Percentiles rank a stretch among this genome's conserved stretches.
phyloP scores from a whole-genome alignment of 768 basidiomycete genomes.

The Suillus variegatus region DNA sequence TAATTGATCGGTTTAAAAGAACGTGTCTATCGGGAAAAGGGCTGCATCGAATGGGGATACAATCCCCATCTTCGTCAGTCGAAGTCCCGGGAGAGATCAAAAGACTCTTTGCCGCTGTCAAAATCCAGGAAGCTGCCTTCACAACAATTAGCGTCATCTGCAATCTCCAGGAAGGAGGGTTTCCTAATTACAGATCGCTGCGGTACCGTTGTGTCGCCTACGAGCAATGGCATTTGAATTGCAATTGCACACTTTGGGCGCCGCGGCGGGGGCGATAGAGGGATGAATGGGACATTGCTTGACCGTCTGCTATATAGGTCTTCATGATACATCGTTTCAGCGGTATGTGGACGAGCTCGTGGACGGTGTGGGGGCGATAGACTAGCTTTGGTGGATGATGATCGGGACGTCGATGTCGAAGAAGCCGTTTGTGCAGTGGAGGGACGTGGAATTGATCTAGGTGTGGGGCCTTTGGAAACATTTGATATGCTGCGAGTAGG shows the following conservation, averaged over 20 bases:
- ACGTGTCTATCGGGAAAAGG: constrained; percentile 5
- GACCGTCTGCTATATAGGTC: constrained; percentile 11
- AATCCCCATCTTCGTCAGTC: constrained; percentile 41
- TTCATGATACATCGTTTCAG: constrained; percentile 10
- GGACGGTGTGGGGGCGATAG: constrained; percentile 60
- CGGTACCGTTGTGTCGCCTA: constrained; percentile 40
- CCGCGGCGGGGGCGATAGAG: constrained; percentile 39
- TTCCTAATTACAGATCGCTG: constrained; percentile 61
- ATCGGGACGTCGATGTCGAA: constrained; percentile 15
- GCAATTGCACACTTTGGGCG: constrained; percentile 5
- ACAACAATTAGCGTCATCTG: constrained; percentile 35
- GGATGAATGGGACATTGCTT: constrained; percentile 33
- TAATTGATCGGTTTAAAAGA: constrained; percentile 15
- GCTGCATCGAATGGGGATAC: neutral
- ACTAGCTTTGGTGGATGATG: constrained; percentile 29
- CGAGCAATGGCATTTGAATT: neutral
- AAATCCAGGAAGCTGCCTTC: constrained; percentile 44
- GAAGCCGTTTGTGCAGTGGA: constrained; percentile 36
- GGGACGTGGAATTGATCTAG: constrained; percentile 30
- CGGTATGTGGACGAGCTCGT: constrained; percentile 18
- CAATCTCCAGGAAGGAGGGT: constrained; percentile 72
- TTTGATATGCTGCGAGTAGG: constrained; percentile 21
- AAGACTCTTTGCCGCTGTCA: constrained; percentile 38
- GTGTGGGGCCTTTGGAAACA: constrained; percentile 17
- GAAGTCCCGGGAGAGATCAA: constrained; percentile 37